Conservation (phyloP, 2,329 filamentous ascomycete genomes). For the Dryadomyces quercivorus region DNA sequence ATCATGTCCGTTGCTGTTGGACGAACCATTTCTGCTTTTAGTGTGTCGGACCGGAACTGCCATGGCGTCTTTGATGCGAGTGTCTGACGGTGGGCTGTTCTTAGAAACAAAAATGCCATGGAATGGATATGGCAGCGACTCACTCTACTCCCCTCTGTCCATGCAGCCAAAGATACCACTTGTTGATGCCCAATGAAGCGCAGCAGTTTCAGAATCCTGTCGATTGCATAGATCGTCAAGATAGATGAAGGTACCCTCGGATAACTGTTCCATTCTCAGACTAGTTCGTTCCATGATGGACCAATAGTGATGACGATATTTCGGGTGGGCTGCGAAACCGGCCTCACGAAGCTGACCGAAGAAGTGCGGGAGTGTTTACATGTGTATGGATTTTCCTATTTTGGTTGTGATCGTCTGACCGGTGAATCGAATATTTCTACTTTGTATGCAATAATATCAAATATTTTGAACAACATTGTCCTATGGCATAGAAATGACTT, state of each 20-base stretch:
- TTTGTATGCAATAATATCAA: too few relatives aligned
- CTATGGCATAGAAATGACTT: background rate
- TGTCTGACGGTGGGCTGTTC: background rate
- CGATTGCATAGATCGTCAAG: too few relatives aligned
- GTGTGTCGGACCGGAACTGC: background rate
- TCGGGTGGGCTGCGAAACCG: background rate
- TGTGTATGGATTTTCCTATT: too few relatives aligned
- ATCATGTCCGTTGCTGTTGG: background rate
- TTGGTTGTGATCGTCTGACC: too few relatives aligned
- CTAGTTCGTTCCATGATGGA: background rate
- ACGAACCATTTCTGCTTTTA: constrained; percentile 5
- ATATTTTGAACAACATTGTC: background rate
- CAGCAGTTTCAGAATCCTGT: too few relatives aligned
- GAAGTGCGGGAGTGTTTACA: too few relatives aligned
- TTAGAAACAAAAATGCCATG: background rate
- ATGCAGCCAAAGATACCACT: too few relatives aligned
- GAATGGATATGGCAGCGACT: too few relatives aligned
- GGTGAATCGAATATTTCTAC: too few relatives aligned
- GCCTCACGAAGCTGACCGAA: background rate
- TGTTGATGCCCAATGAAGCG: too few relatives aligned
- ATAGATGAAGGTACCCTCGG: background rate
- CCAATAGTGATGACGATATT: background rate
- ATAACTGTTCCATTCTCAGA: background rate
- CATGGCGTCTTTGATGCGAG: background rate
- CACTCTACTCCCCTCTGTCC: too few relatives aligned